These are phyloP conservation scores for Paecilomyces formosus DNA, from an alignment of 2,329 filamentous ascomycete genomes.

Conservation along the genomic window DNA sequence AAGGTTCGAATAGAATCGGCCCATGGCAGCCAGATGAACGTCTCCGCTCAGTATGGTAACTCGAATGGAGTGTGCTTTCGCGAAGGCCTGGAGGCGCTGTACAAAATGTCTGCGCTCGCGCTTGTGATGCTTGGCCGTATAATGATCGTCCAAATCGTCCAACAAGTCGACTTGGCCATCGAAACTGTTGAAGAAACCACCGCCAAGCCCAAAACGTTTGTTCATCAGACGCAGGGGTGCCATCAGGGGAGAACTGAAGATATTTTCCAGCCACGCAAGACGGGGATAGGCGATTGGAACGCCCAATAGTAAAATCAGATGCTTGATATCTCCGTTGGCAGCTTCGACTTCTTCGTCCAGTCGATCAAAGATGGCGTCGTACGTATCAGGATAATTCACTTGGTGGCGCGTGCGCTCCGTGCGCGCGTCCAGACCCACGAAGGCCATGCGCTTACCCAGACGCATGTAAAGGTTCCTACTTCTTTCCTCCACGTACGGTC, in stretches of 20 bases:
- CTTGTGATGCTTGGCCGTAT: slow-evolving; percentile 88
- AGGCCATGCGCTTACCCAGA: slow-evolving; percentile 57
- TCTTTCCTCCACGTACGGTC: slow-evolving; percentile 56
- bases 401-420: slow-evolving; percentile 82
- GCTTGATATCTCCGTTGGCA: slow-evolving; percentile 51
- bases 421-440: slow-evolving; percentile 53
- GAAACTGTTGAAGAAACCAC: slow-evolving; percentile 85
- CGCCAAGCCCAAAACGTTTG: slow-evolving; percentile 79
- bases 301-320: slow-evolving; percentile 56
- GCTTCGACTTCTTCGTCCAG: slow-evolving; percentile 45
- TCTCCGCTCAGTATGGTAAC: slow-evolving; percentile 58
- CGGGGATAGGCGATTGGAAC: slow-evolving; percentile 66
- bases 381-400: slow-evolving; percentile 71
- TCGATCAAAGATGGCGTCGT: slow-evolving; percentile 53
- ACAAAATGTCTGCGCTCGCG: slow-evolving; percentile 70
- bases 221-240: slow-evolving; percentile 84
- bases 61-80: slow-evolving; percentile 49
- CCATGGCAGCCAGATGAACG: slow-evolving; percentile 56
- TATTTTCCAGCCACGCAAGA: slow-evolving; percentile 93
- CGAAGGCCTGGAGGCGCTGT: slow-evolving; percentile 54
- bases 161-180: slow-evolving; percentile 66
- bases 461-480: slow-evolving; percentile 57
- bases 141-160: slow-evolving; percentile 63
- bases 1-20: slow-evolving; percentile 58
- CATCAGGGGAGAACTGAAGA: slow-evolving; percentile 77